phyloP scores from a whole-genome alignment of 2,329 filamentous ascomycete genomes.

The Helotiales sp. region DNA sequence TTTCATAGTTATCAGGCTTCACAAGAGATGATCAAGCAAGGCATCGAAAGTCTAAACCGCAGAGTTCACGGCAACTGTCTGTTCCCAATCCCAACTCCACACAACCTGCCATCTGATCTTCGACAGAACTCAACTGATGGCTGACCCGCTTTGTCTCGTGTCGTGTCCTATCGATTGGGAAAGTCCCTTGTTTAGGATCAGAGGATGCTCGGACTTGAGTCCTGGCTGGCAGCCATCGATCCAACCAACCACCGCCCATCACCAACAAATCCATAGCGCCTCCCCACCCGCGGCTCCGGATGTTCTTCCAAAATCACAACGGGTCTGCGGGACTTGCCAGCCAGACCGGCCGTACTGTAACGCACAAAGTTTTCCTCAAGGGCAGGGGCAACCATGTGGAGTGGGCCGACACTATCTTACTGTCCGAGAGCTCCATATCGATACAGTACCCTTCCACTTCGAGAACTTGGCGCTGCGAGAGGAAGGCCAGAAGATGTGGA shows the following conservation, averaged over 20 bases:
- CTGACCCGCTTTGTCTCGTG: constrained; percentile 33
- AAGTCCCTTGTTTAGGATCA: constrained; percentile 2
- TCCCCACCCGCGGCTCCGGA: constrained; percentile 28
- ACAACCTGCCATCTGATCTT: constrained; percentile 22
- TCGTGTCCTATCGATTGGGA: constrained; percentile 33
- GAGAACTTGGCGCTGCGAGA: constrained; percentile 13
- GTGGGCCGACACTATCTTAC: constrained; percentile 13
- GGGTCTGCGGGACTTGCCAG: constrained; percentile 21
- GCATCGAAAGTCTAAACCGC: background rate
- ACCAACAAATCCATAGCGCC: constrained; percentile 10
- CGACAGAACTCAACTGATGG: constrained; percentile 18
- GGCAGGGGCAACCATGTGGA: background rate
- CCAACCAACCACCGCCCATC: constrained; percentile 2
- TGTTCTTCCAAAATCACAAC: constrained; percentile 19
- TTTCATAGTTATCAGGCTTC: constrained; percentile 17
- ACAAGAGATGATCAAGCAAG: constrained; percentile 2
- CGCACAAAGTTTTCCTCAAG: background rate
- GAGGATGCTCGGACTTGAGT: constrained; percentile 13
- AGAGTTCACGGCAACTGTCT: background rate
- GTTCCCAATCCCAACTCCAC: background rate
- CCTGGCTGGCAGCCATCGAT: background rate
- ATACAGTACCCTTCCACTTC: constrained; percentile 9
- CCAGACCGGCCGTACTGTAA: constrained; percentile 11
- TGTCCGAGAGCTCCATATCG: constrained; percentile 13
- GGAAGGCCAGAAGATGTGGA: constrained; percentile 8